These are phyloP conservation scores for Madurella mycetomatis DNA, from an alignment of 2,329 filamentous ascomycete genomes.

Conservation along the genomic window DNA sequence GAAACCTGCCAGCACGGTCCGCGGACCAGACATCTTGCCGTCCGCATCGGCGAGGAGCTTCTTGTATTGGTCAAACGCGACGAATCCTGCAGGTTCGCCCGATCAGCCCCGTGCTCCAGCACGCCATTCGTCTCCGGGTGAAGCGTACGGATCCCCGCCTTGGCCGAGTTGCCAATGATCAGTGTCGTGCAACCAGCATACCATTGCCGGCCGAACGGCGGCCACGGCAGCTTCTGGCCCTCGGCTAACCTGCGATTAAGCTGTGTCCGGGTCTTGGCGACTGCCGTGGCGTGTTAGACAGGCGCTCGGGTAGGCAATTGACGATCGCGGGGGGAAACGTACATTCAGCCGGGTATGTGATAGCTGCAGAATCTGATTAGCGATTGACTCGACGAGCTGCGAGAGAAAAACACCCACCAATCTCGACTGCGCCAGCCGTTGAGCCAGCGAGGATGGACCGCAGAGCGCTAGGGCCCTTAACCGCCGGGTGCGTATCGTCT, in stretches of 20 bases:
- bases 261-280: conserved; percentile 93
- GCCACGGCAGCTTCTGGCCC: conserved; percentile 87
- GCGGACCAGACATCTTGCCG: conserved; percentile 83
- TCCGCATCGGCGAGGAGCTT: conserved; percentile 72
- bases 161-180: conserved; percentile 94
- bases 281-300: conserved; percentile 37
- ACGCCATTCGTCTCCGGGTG: neutral
- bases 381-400: conserved; percentile 8
- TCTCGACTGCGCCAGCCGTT: conserved; percentile 91
- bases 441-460: conserved; percentile 90
- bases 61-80: conserved; percentile 96
- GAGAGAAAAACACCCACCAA: conserved; percentile 52
- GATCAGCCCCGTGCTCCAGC: neutral
- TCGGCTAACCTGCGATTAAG: conserved; percentile 80
- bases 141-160: conserved; percentile 82
- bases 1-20: conserved; percentile 89
- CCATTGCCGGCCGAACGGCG: conserved; percentile 89
- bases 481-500: conserved; percentile 22
- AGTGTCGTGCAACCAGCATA: conserved; percentile 96
- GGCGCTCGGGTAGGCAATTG: conserved; percentile 11
- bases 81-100: conserved; percentile 59
- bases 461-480: conserved; percentile 66
- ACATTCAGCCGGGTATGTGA: conserved; percentile 95
- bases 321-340: conserved; percentile 32
- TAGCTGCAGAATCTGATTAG: conserved; percentile 47